These are phyloP conservation scores for Diplogelasinospora grovesii DNA, from an alignment of 495 filamentous ascomycete species.

Conservation along the genomic window DNA sequence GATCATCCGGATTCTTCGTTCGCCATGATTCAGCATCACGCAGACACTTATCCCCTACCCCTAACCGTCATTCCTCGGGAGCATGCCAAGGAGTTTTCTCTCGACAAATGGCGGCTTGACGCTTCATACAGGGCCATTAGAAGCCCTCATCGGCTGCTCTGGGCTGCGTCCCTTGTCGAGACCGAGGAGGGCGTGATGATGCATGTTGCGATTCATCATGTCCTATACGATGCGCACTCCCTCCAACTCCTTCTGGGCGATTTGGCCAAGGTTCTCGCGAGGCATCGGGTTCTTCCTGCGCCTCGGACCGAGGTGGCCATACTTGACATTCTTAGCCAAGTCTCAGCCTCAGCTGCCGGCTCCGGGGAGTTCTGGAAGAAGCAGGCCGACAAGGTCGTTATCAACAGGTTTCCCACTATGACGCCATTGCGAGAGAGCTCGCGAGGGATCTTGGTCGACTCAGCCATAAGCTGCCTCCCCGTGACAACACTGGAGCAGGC, in stretches of 20 bases:
- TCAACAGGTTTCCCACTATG: conserved; percentile 63
- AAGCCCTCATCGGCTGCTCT: conserved; percentile 17
- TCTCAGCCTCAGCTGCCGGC: conserved; percentile 21
- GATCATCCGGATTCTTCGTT: conserved; percentile 53
- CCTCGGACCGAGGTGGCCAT: conserved; percentile 36
- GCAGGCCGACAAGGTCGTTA: conserved; percentile 42
- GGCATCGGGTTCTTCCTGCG: neutral
- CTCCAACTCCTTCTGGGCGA: conserved; percentile 54
- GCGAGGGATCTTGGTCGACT: conserved; percentile 30
- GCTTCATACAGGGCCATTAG: conserved; percentile 8
- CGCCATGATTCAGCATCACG: conserved; percentile 56
- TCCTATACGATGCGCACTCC: conserved; percentile 71
- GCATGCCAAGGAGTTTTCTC: conserved; percentile 11
- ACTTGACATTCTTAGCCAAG: conserved; percentile 45
- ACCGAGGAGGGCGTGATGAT: conserved; percentile 27
- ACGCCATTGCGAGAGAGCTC: conserved; percentile 48
- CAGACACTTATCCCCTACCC: neutral
- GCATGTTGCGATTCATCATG: conserved; percentile 55
- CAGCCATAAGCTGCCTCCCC: conserved; percentile 30
- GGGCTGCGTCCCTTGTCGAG: conserved; percentile 23
- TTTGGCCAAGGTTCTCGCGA: conserved; percentile 27
- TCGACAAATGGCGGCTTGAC: conserved; percentile 25
- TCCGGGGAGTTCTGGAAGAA: conserved; percentile 56
- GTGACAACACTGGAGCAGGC: conserved; percentile 42
- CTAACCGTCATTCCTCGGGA: neutral